Evolutionary conservation across 305 asterid genomes (phyloP).

Genomic region (Fraxinus dipetala): DNA sequence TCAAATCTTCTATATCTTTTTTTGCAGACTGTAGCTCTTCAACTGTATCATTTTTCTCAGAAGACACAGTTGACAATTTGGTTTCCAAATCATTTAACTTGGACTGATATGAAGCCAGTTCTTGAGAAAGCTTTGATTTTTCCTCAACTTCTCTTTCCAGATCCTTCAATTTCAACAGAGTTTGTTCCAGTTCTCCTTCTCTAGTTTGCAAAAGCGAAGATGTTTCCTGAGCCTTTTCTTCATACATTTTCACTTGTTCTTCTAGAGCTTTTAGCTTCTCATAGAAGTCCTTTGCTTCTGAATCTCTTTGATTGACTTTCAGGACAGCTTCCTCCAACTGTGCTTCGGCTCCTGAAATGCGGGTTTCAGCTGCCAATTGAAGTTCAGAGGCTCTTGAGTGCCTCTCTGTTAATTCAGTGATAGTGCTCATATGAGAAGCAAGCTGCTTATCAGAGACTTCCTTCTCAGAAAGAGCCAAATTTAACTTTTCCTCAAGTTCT

Average conservation of each 20-base stretch:
- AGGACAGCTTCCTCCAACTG: constrained; percentile 59
- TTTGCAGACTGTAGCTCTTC: constrained; percentile 49
- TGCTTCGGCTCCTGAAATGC: constrained; percentile 53
- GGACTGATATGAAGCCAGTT: constrained; percentile 49
- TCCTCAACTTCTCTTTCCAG: constrained; percentile 49
- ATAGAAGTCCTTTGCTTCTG: constrained; percentile 56
- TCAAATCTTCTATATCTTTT: constrained; percentile 52
- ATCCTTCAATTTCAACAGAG: constrained; percentile 39
- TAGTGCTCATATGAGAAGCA: constrained; percentile 54
- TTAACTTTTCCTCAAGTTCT: constrained; percentile 57
- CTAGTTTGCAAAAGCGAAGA: constrained; percentile 39
- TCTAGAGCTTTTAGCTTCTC: constrained; percentile 59
- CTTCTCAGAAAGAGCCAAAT: constrained; percentile 42
- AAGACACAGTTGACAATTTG: constrained; percentile 40
- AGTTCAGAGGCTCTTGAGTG: constrained; percentile 61
- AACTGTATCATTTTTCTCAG: constrained; percentile 53
- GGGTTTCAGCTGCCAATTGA: constrained; percentile 59
- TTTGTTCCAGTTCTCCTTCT: constrained; percentile 50
- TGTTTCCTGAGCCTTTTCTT: constrained; percentile 53
- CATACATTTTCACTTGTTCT: constrained; percentile 47
- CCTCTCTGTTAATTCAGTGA: constrained; percentile 60
- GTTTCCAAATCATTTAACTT: constrained; percentile 48
- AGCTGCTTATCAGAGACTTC: constrained; percentile 52
- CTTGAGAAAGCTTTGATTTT: constrained; percentile 55
- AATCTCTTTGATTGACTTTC: constrained; percentile 52